Evolutionary conservation across 495 filamentous ascomycete species (phyloP), one percentile per base, ranked within the genome.

Genomic region (Cetradonia linearis): DNA sequence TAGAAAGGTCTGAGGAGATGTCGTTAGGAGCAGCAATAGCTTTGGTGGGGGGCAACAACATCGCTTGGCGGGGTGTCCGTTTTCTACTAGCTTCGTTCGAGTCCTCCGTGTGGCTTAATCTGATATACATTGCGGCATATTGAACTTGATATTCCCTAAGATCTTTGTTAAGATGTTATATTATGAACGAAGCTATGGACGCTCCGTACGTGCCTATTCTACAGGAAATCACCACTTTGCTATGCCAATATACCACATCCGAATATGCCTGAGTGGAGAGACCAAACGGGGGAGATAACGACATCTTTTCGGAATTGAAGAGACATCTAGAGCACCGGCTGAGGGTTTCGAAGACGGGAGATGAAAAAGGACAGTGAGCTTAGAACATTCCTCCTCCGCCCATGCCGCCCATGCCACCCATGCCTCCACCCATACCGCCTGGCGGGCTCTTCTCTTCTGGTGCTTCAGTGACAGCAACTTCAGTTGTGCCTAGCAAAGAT

Each of bases 401-500:
- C 79, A 87, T 85, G 46, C 84, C 83, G 38, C 85, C 85, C 80
- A 86, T 86, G 47, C 83, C 83, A 30, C 81, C 78, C 54, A 64
- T 64, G 70, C 75, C 76, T 74, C 77, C 65, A 55, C 85, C 86
- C 79, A 87, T 85, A 55, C 85, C 84, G 47, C 82, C 84, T 64
- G 77, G 71, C 67, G 78, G 78, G 55, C 74, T 80, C 87, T 96
- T 95, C 74, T 95, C 91, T 71, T 96, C 94, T 54, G 87, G 81
- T 58, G 94, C 93, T 75, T 98, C 93, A 58, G 95, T 89, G 63
- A 98, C 91, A 56, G 92, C 91, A 62, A 96, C 92, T 76, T 98
- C 93, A 63, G 94, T 98, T 66, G 93, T 98, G 74, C 93, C 93
- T 64, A 98, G 87, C 59, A 98, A 83, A 56, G 91, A 96, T 46